Percentiles rank a stretch among this genome's conserved stretches.
These are phyloP conservation scores for Diplodia sapinea DNA, from an alignment of 2,329 filamentous ascomycete species.

Conservation along the genomic window DNA sequence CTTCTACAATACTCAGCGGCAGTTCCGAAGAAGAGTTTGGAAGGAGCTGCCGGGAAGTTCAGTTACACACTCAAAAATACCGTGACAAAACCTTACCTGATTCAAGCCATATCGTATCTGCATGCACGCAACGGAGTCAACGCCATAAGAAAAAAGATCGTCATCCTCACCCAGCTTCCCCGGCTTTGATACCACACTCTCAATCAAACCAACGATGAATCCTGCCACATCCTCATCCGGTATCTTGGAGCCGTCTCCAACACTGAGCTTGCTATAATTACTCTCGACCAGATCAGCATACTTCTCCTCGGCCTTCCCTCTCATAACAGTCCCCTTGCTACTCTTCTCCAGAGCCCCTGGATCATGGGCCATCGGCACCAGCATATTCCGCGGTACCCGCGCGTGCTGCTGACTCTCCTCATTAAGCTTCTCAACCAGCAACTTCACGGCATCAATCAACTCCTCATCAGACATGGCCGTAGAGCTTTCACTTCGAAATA, in stretches of 20 bases:
- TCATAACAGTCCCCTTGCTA: constrained; percentile 67
- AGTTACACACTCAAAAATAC: background rate
- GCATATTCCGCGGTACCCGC: constrained; percentile 57
- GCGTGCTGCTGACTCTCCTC: constrained; percentile 57
- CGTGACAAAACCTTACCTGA: background rate
- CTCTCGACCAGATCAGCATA: constrained; percentile 56
- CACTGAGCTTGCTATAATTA: constrained; percentile 50
- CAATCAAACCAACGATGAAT: constrained; percentile 42
- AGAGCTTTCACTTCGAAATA: constrained; percentile 54
- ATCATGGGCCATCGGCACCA: constrained; percentile 53
- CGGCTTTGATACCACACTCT: constrained; percentile 34
- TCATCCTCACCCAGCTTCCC: constrained; percentile 42
- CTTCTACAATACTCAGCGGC: constrained; percentile 65
- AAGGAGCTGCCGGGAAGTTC: constrained; percentile 39
- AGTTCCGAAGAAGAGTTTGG: constrained; percentile 46
- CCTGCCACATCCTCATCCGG: constrained; percentile 44
- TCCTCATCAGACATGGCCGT: constrained; percentile 43
- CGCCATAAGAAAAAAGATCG: constrained; percentile 64
- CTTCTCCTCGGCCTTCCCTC: constrained; percentile 57
- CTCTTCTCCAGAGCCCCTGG: constrained; percentile 59
- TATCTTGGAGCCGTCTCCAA: constrained; percentile 25
- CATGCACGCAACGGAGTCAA: constrained; percentile 66
- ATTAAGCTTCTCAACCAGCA: constrained; percentile 57
- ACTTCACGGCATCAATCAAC: constrained; percentile 52
- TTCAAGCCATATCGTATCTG: constrained; percentile 54